Base-by-base conservation (phyloP, 257 asterid species). In the Penstemon davidsonii region DNA sequence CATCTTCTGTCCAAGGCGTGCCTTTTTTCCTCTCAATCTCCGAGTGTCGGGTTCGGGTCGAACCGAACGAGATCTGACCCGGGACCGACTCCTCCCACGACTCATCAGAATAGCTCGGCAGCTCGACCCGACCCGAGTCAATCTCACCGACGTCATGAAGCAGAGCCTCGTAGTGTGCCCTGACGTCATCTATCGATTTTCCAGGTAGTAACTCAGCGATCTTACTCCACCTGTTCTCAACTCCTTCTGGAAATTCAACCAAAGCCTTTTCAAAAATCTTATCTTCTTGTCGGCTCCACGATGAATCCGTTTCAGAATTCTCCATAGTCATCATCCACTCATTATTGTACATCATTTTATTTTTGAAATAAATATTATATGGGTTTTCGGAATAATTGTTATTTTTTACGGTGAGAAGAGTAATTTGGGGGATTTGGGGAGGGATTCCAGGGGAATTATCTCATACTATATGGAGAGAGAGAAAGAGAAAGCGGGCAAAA, bases 1-100 rank as follows among this genome's bases (percentile, higher is more conserved):
- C 97, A 40, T 88, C 94, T 70, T 87, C 94, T 0, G 96, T 83
- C 96, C 97, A 87, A 11, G 97, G 96, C 5, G 89, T 86, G 10
- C 97, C 97, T n/a, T 84, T 84, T 55, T 79, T 84, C 73, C 96
- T 81, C 43, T 87, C 92, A 19, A 49, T 81, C 0, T 84, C 93
- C 2, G 75, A 76, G 51, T 77, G 78, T 15, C 86, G 85, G 8
- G 75, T 40, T 33, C 81, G 82, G 33, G 44, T 68, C 8, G 84
- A 51, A 15, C 91, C 95, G 61, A 89, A 87, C 4, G 95, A 87
- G 73, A 89, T 89, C 81, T 60, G 64, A 59, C 33, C 76, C 62
- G 68, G 57, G 3, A 42, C 73, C n/a, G 45, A 54, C 8, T 58
- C 49, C 55, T 73, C 78, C 43, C 67, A 62, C 12, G 52, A 18